phyloP scores from a whole-genome alignment of 495 filamentous ascomycete genomes.

The Clohesyomyces aquaticus region DNA sequence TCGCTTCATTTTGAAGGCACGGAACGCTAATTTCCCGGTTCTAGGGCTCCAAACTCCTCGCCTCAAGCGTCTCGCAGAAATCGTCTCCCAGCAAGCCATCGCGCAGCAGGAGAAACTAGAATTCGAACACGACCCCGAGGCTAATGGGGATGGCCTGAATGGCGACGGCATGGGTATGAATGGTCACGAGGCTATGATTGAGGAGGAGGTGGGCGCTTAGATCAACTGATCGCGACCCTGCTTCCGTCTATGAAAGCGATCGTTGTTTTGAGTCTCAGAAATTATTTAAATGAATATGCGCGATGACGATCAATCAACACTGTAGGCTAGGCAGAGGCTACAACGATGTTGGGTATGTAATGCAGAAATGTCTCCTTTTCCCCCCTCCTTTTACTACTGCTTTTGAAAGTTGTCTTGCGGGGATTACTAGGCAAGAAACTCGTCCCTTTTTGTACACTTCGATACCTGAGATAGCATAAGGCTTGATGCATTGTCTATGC shows the following conservation, averaged over 20 bases:
- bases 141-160: constrained; percentile 44
- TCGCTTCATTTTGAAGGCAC: too few relatives aligned
- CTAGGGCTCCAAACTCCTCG: constrained; percentile 93
- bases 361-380: constrained; percentile 17
- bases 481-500: not conserved
- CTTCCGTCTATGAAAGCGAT: too few relatives aligned
- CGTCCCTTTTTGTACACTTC: constrained; percentile 3
- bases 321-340: constrained; percentile 1
- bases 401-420: too few relatives aligned
- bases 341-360: constrained; percentile 35
- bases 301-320: too few relatives aligned
- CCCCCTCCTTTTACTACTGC: too few relatives aligned
- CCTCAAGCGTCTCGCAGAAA: constrained; percentile 92
- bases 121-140: constrained; percentile 43
- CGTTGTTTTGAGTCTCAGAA: too few relatives aligned
- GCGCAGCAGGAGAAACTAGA: constrained; percentile 89
- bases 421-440: too few relatives aligned
- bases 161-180: constrained; percentile 18
- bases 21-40: constrained; percentile 21
- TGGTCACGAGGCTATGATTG: constrained; percentile 35
- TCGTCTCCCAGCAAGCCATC: constrained; percentile 93
- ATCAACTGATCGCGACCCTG: not conserved
- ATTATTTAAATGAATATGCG: too few relatives aligned
- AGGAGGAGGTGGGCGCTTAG: constrained; percentile 26
- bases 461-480: too few relatives aligned